Evolutionary conservation across 257 asterid genomes (phyloP), one percentile per base, ranked within the genome.

Genomic region (Paulownia fortunei): DNA sequence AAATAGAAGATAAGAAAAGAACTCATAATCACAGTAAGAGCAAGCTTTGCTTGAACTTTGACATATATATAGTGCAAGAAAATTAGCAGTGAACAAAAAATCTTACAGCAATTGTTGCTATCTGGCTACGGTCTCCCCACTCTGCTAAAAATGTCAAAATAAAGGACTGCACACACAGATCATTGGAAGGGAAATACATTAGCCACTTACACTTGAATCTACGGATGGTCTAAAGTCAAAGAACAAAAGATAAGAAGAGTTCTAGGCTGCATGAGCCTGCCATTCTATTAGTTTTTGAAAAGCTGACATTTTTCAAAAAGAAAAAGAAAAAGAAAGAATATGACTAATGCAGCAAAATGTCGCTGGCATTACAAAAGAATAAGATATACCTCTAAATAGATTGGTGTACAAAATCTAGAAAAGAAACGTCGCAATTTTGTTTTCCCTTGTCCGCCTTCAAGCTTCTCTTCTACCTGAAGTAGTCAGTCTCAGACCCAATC

Each of bases 351-450:
- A 58, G 7, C 39, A 68, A 68, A 21, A 23, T 68, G 61, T 10
- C 42, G 1, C 76, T 72, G 30, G 37, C 15, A 12, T 15, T 67
- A 64, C 59, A 70, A 37, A 52, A 44, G 7, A 73, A 6, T 11
- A 54, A 69, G 49, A 69, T 55, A 64, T 85, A 91, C 98, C 98
- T 93, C 98, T 81, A 93, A 88, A 78, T 81, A 93, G 42, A 93
- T 93, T 75, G 98, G 98, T 12, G 98, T 91, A 77, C 92, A 89
- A 66, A 93, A 93, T 82, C 98, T 84, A 69, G 97, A 90, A 75
- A 93, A 85, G 90, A 91, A 87, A 49, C 97, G 96, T 0, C 96
- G 87, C 73, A 82, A 65, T 21, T 84, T 73, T 67, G 98, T 82
- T 83, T 93, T 91, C 80, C 98, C 93, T 75, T 93, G 97, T 69